Conservation (phyloP, 139 green algal genomes). For the Spirogloea muscicola region DNA sequence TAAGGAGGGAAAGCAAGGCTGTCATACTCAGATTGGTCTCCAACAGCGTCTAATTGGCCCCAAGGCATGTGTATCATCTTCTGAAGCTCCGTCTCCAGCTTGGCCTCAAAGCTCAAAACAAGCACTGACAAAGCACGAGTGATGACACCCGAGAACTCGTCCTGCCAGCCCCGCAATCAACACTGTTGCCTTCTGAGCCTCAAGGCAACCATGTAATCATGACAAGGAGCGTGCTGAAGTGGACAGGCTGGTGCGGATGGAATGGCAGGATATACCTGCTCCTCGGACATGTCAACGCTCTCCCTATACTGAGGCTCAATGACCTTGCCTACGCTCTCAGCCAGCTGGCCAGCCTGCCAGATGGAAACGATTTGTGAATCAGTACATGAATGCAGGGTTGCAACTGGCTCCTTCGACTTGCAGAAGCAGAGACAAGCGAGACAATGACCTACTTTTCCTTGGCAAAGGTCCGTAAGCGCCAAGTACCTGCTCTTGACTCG, state of each 20-base stretch:
- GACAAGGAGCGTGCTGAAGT: too few relatives aligned
- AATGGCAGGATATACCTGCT: conserved; percentile 12
- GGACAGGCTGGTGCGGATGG: not conserved
- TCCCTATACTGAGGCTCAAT: conserved; percentile 40
- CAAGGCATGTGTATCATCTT: conserved; percentile 59
- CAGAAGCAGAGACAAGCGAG: too few relatives aligned
- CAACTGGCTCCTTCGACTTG: too few relatives aligned
- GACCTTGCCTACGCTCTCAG: conserved; percentile 38
- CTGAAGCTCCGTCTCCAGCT: conserved; percentile 70
- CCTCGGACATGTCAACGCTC: conserved; percentile 65
- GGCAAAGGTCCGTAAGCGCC: too few relatives aligned
- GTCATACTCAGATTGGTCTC: conserved; percentile 83
- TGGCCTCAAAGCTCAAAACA: conserved; percentile 82
- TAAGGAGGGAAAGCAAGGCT: conserved; percentile 53
- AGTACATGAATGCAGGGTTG: too few relatives aligned
- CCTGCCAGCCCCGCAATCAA: conserved; percentile 65
- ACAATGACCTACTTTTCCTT: too few relatives aligned
- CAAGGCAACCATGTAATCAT: too few relatives aligned
- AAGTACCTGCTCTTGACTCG: too few relatives aligned
- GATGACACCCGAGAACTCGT: conserved; percentile 70
- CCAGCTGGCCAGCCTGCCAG: conserved; percentile 48
- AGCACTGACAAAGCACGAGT: conserved; percentile 74
- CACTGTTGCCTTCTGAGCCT: too few relatives aligned
- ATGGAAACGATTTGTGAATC: too few relatives aligned
- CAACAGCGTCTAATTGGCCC: conserved; percentile 66